Evolutionary conservation across 2,329 filamentous ascomycete species (phyloP).

Genomic region (Biscogniauxia mediterranea): DNA sequence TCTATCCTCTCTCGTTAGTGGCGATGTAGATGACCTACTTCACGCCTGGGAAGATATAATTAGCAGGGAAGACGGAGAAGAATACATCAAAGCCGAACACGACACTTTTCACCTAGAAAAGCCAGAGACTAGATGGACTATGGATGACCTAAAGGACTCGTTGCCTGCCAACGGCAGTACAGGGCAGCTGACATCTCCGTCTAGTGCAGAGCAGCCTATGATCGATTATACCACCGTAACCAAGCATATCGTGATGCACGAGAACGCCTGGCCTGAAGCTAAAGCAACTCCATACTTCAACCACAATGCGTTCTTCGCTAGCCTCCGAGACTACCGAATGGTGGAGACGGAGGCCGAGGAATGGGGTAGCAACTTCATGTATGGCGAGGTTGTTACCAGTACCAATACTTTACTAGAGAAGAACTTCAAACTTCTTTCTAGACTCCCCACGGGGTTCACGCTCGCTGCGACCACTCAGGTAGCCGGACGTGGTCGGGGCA

Average conservation of each 20-base stretch:
- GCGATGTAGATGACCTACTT: conserved; percentile 67
- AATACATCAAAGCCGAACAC: conserved; percentile 75
- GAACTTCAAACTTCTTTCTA: conserved; percentile 74
- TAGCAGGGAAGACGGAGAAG: conserved; percentile 61
- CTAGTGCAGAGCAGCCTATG: conserved; percentile 52
- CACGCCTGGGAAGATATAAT: conserved; percentile 66
- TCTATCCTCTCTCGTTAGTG: conserved; percentile 67
- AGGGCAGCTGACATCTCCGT: conserved; percentile 22
- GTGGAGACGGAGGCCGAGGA: conserved; percentile 55
- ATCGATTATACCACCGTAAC: conserved; percentile 71
- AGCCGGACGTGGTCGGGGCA: conserved; percentile 82
- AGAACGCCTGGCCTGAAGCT: conserved; percentile 61
- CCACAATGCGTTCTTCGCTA: conserved; percentile 73
- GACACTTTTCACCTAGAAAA: conserved; percentile 81
- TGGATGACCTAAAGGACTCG: conserved; percentile 53
- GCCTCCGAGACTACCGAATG: conserved; percentile 64
- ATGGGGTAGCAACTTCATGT: conserved; percentile 79
- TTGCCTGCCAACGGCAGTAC: conserved; percentile 41
- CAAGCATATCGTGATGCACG: conserved; percentile 74
- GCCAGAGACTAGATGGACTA: conserved; percentile 57
- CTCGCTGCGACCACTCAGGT: conserved; percentile 84
- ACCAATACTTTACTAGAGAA: conserved; percentile 94
- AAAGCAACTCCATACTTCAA: conserved; percentile 85
- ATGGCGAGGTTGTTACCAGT: conserved; percentile 89
- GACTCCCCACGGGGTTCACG: conserved; percentile 82